Conservation (phyloP, 2,329 filamentous ascomycete genomes). For the Epichloe scottii region DNA sequence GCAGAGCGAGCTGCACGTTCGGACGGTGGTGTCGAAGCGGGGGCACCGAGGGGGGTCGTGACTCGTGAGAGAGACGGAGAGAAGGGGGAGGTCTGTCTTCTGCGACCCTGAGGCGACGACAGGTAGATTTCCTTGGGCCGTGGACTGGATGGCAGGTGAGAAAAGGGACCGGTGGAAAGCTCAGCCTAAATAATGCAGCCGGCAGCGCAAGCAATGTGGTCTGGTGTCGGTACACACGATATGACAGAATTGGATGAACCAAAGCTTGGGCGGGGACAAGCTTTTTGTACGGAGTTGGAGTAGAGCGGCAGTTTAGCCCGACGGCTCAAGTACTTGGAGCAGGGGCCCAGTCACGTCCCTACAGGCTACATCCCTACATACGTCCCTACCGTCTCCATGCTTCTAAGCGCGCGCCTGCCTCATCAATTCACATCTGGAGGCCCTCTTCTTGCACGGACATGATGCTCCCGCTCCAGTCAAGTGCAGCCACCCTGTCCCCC, state of each 20-base stretch:
- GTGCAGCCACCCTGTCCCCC: too few species aligned
- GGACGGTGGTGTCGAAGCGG: conserved; percentile 1
- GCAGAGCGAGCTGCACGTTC: background rate
- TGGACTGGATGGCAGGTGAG: background rate
- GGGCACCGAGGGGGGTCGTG: background rate
- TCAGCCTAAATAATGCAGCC: background rate
- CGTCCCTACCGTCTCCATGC: too few species aligned
- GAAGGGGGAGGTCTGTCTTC: background rate
- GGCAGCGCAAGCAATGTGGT: background rate
- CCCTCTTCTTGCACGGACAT: background rate
- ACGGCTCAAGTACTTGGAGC: too few species aligned
- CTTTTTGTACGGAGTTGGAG: background rate
- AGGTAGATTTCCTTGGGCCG: background rate
- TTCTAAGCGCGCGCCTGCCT: conserved; percentile 6
- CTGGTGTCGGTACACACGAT: background rate
- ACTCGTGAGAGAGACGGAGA: background rate
- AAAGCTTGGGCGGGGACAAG: conserved; percentile 1
- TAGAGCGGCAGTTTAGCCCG: too few species aligned
- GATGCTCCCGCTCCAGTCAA: too few species aligned
- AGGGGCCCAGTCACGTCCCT: too few species aligned
- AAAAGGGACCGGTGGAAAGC: background rate
- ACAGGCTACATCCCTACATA: too few species aligned
- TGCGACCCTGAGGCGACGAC: background rate
- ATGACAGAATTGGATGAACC: background rate
- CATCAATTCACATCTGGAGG: background rate